These are phyloP conservation scores for Yamadazyma dendronema DNA, from an alignment of 1,139 yeast genomes.

Conservation along the genomic window DNA sequence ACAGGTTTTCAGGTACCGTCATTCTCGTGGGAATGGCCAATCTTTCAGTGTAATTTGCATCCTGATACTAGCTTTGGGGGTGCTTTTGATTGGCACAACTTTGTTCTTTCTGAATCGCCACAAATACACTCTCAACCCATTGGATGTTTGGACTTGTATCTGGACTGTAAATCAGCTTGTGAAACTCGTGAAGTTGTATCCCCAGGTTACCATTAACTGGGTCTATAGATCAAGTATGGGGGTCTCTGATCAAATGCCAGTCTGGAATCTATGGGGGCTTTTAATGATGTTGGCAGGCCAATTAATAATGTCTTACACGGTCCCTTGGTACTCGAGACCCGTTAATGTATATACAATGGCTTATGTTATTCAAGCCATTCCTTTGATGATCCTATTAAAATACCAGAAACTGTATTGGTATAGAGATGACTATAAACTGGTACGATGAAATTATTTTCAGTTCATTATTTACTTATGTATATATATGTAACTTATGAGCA, in stretches of 20 bases:
- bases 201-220: slow-evolving; percentile 33
- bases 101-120: neutral
- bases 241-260: neutral
- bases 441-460: neutral
- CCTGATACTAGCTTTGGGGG: slow-evolving; percentile 11
- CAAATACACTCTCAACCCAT: slow-evolving; percentile 8
- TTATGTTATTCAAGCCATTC: slow-evolving; percentile 5
- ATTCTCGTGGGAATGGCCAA: slow-evolving; percentile 24
- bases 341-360: slow-evolving; percentile 19
- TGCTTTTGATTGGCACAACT: slow-evolving; percentile 8
- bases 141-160: slow-evolving; percentile 29
- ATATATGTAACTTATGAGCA: neutral
- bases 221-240: slow-evolving; percentile 10
- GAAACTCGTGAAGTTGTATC: slow-evolving; percentile 18
- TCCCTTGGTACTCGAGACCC: slow-evolving; percentile 25
- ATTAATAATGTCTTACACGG: neutral
- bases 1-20: slow-evolving; percentile 17
- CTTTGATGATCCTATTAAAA: slow-evolving; percentile 5
- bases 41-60: slow-evolving; percentile 19
- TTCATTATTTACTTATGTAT: neutral
- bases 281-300: slow-evolving; percentile 1
- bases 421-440: neutral
- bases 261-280: neutral
- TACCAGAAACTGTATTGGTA: slow-evolving; percentile 6
- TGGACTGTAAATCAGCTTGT: slow-evolving; percentile 25